A percentile compares a stretch with the other conserved stretches of the same genome.
These are phyloP conservation scores for Tricholoma matsutake DNA, from an alignment of 768 basidiomycete species.

Conservation along the genomic window DNA sequence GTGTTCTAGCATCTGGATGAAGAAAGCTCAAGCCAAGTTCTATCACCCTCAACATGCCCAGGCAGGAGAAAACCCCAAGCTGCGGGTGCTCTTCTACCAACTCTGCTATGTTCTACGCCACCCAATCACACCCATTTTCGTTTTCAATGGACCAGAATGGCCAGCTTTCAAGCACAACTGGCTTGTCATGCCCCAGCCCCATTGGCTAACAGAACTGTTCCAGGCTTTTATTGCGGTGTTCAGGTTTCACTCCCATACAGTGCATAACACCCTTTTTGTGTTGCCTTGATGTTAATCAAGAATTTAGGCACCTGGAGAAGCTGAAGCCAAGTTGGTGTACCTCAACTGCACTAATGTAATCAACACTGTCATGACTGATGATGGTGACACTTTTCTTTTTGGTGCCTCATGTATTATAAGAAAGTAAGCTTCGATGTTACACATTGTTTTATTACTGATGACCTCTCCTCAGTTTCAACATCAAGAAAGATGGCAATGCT, in stretches of 20 bases:
- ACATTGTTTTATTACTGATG: constrained; percentile 27
- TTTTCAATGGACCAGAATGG: constrained; percentile 46
- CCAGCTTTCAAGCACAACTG: constrained; percentile 39
- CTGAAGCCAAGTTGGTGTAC: constrained; percentile 46
- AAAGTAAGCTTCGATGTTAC: background rate
- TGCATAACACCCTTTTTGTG: constrained; percentile 1
- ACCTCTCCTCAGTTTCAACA: background rate
- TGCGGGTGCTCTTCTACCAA: constrained; percentile 40
- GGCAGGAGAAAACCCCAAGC: constrained; percentile 36
- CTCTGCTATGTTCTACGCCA: constrained; percentile 31
- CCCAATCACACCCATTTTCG: constrained; percentile 40
- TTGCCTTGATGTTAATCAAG: constrained; percentile 15
- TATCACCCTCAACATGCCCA: constrained; percentile 10
- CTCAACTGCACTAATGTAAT: constrained; percentile 37
- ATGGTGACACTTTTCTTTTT: constrained; percentile 46
- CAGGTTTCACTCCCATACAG: constrained; percentile 34
- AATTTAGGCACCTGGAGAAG: constrained; percentile 48
- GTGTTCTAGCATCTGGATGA: background rate
- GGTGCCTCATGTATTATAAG: constrained; percentile 36
- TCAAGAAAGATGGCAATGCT: background rate
- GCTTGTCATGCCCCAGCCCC: constrained; percentile 23
- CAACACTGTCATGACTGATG: constrained; percentile 47
- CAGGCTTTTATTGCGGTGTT: constrained; percentile 37
- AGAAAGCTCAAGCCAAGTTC: constrained; percentile 6
- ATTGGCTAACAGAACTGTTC: constrained; percentile 21